Base-by-base conservation (phyloP, 2,329 filamentous ascomycete genomes). In the Trichoderma sp. region DNA sequence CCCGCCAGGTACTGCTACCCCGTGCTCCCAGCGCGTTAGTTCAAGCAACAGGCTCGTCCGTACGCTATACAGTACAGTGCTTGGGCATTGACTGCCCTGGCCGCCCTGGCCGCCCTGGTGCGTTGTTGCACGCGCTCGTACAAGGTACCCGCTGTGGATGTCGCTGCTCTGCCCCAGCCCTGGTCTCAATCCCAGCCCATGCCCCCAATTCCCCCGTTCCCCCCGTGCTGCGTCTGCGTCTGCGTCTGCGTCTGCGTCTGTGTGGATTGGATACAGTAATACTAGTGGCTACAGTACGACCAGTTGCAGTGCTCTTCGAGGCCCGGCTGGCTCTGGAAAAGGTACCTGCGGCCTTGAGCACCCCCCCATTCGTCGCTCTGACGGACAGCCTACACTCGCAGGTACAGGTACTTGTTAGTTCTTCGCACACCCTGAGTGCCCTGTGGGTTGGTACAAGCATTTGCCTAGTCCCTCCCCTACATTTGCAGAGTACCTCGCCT, bases 401-500 rank as follows among this genome's bases (percentile, higher is more conserved):
- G 48, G 60, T 39, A 64, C 2, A 61, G 37, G 59, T 60, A 42
- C 42, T 32, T 29, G 10, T 17, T 29, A 25, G 53, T 53, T 48
- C 34, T 37, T 39, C 22, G n/a, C 54, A 39, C 56, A 22, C 64
- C 56, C 64, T 37, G 53, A 54, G 57, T 13, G 39, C 64, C 29
- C 56, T 60, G 56, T 27, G 17, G 61, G 59, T 25, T 34, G 53
- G 59, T 59, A 64, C 59, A 57, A 64, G 53, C 17, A 37, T 39
- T 64, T 52, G 29, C 32, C 50, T 57, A 34, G 58, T 29, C 60
- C 57, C 39, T 54, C 67, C 54, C 60, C 61, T 57, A 52, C 67
- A 58, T 53, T 63, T 35, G 27, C 34, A 39, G 58, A 45, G 59
- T 64, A 52, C 66, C 58, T 67, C 45, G 66, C 52, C 66, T 64